These are phyloP conservation scores for Copromyces sp. DNA, from an alignment of 495 filamentous ascomycete genomes.

Conservation along the genomic window DNA sequence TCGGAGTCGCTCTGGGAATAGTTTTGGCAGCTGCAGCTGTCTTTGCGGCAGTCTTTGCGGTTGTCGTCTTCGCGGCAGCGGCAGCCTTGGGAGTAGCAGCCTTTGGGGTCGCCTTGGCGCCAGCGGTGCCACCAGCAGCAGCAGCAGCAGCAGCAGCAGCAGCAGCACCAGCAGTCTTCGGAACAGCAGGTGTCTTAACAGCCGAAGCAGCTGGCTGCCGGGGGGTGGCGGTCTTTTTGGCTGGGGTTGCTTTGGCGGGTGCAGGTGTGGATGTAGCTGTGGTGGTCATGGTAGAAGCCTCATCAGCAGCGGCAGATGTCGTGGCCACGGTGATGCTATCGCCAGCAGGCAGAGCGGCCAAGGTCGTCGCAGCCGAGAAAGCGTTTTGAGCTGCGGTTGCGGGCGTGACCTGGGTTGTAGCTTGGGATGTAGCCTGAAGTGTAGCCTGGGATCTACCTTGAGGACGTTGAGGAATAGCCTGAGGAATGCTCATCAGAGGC, in stretches of 20 bases:
- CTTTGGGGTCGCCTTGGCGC: too few relatives aligned
- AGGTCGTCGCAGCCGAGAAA: neutral
- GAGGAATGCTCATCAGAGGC: neutral
- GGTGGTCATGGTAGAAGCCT: neutral
- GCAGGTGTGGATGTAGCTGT: neutral
- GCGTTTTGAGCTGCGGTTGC: neutral
- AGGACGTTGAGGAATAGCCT: neutral
- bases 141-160: neutral
- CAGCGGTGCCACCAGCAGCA: too few relatives aligned
- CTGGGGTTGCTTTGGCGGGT: neutral
- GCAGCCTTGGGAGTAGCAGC: too few relatives aligned
- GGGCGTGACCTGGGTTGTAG: too few relatives aligned
- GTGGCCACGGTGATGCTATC: neutral
- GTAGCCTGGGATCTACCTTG: neutral
- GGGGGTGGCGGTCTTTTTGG: neutral
- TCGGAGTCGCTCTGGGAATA: neutral
- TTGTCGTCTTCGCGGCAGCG: too few relatives aligned
- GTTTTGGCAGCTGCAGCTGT: too few relatives aligned
- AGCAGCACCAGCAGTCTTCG: neutral
- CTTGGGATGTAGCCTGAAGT: neutral
- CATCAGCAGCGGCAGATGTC: neutral
- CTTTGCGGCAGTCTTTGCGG: too few relatives aligned
- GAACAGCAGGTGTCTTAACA: neutral
- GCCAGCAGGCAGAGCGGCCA: neutral
- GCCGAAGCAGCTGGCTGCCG: neutral